Evolutionary conservation across 2,329 filamentous ascomycete species (phyloP), one percentile per base, ranked within the genome.

Genomic region (Pseudocercospora fijiensis): DNA sequence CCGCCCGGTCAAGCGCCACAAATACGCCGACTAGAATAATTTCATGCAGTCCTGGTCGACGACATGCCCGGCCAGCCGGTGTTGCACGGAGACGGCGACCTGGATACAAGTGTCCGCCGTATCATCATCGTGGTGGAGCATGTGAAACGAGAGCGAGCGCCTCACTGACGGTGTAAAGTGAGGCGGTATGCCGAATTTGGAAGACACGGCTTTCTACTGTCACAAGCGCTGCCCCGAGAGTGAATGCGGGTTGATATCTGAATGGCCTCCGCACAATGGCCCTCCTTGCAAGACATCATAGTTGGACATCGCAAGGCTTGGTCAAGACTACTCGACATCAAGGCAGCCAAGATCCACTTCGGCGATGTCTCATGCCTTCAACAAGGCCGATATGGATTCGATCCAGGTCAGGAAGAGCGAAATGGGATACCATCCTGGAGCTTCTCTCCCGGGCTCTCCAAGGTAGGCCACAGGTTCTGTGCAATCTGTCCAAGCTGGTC

Each of bases 151-250:
- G 20, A 22, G 37, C 30, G 27, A 43, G 27, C 37, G 55, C 26
- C 30, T 45, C 30, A 28, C 13, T 4, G 30, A 57, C 9, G 30
- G 24, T 20, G 55, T 18, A 57, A 45, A 57, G 55, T 57, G 55
- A 57, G 55, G 55, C 55, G 55, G 37, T 41, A 43, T 26, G 30
- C 20, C 55, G 37, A 27, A 57, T 56, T 26, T 22, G 53, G 24
- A 30, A 30, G 18, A 33, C 18, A 24, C 13, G 24, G 11, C 9
- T 8, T 8, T 11, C 22, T 24, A 24, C 20, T 30, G 24, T 53
- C 49, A 53, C 49, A 53, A 53, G 26, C 49, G 11, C 22, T 53
- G 13, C 3, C 11, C 3, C 26, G 22, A 53, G 49, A 53, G 1
- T 53, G 26, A 26, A 16, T 28, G 49, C 26, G 49, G 49, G 24